Evolutionary conservation across 345 rosid genomes (phyloP), one percentile per base, ranked within the genome.

Genomic region (Carallia brachiata): DNA sequence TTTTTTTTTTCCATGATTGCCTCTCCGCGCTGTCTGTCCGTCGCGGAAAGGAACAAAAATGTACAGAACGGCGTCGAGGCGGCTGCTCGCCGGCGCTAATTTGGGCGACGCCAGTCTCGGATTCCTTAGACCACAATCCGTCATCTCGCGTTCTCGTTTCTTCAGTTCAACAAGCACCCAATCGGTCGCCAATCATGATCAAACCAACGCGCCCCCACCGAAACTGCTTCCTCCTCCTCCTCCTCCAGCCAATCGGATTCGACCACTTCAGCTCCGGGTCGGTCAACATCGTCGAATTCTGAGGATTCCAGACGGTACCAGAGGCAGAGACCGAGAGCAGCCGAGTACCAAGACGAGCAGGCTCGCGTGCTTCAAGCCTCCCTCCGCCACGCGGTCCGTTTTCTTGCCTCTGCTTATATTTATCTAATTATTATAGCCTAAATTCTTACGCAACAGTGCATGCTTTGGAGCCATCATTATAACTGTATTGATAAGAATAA

Each of bases 281-380:
- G 61, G 37, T 70, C 79, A 7, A 17, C 70, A 3, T 71, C 90
- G 50, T 69, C 71, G 13, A 32, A 81, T 36, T 68, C 67, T 23
- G 87, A 84, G 73, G 87, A 83, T 61, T 52, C 76, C 67, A 78
- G 54, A 0, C 81, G 82, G 36, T 71, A 60, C 4, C 73, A 80
- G 75, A 79, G 85, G 65, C 78, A 79, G 81, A 77, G 77, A 17
- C 92, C 87, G 2, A 71, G 77, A 40, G 83, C 71, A 23, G 23
- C 23, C 31, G 91, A 78, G 68, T 89, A 87, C 67, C 84, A 83
- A 70, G 91, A 86, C 31, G 95, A 93, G 83, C 96, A 88, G 70
- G 86, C 85, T 65, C 87, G 95, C 55, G 86, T 93, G 52, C 96
- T 91, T 47, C 75, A 77, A 52, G 90, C 97, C 61, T 87, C 98